These are phyloP conservation scores for Trichophyton simii DNA, from an alignment of 2,329 filamentous ascomycete genomes.

Conservation along the genomic window DNA sequence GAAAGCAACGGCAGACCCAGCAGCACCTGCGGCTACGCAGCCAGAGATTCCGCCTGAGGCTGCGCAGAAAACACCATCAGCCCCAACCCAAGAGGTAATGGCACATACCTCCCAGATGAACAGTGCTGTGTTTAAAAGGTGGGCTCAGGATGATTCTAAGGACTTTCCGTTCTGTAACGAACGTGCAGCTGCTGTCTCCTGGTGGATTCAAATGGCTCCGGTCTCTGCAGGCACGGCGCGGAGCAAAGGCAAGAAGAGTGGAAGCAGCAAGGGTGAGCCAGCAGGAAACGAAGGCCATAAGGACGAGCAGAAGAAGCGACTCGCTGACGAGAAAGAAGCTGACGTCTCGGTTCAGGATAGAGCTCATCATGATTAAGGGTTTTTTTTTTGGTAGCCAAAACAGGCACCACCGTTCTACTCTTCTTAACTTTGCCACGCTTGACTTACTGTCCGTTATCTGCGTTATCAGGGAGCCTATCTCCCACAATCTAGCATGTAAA, in stretches of 20 bases:
- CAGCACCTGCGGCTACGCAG: slow-evolving; percentile 46
- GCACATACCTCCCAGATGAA: slow-evolving; percentile 34
- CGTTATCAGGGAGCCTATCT: not conserved
- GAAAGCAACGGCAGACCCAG: slow-evolving; percentile 30
- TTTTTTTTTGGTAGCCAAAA: not conserved
- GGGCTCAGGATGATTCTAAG: slow-evolving; percentile 52
- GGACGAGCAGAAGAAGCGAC: not conserved
- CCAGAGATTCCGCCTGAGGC: slow-evolving; percentile 54
- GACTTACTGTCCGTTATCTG: not conserved
- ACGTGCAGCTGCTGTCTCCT: slow-evolving; percentile 53
- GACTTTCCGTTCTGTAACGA: slow-evolving; percentile 60
- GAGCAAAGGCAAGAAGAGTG: slow-evolving; percentile 10
- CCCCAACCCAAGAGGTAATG: slow-evolving; percentile 51
- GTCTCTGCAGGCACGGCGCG: slow-evolving; percentile 11
- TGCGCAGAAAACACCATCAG: slow-evolving; percentile 46
- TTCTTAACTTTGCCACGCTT: not conserved
- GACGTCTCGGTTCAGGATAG: not conserved
- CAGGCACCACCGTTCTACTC: not conserved
- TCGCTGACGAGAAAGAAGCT: not conserved
- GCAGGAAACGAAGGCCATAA: not conserved
- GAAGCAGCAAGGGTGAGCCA: slow-evolving; percentile 4
- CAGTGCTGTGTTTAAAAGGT: slow-evolving; percentile 37
- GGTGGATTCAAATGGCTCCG: slow-evolving; percentile 56
- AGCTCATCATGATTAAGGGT: not conserved
- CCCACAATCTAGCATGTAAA: not conserved